phyloP scores from a whole-genome alignment of 2,329 filamentous ascomycete genomes.

The Teratosphaeria gauchensis region DNA sequence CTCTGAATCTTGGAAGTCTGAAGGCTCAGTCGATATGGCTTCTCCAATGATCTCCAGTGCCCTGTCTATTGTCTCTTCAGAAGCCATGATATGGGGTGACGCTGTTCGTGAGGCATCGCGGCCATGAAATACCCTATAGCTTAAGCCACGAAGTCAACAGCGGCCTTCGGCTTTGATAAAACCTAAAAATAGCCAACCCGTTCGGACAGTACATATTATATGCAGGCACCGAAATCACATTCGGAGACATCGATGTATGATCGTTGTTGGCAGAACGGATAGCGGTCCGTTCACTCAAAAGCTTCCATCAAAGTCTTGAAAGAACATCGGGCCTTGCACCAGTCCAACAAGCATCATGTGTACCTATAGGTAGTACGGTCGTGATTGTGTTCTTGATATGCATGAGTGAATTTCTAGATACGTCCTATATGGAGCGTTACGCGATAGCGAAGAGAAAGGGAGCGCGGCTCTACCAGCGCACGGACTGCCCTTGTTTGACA shows the following conservation, averaged over 20 bases:
- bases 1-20: constrained; percentile 21
- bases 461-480: too few species aligned
- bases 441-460: too few species aligned
- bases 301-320: too few species aligned
- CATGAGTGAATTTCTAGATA: too few species aligned
- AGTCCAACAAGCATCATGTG: background rate
- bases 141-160: background rate
- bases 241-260: background rate
- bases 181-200: background rate
- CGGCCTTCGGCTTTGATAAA: background rate
- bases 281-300: too few species aligned
- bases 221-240: background rate
- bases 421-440: too few species aligned
- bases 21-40: constrained; percentile 18
- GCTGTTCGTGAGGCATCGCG: background rate
- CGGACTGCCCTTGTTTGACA: too few species aligned
- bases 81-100: background rate
- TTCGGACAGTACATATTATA: background rate
- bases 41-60: constrained; percentile 21
- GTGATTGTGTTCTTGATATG: too few species aligned
- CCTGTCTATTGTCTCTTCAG: constrained; percentile 11
- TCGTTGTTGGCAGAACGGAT: background rate
- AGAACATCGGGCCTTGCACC: background rate
- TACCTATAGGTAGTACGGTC: too few species aligned
- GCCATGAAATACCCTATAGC: background rate